These are phyloP conservation scores for Saccharomyces hybrid DNA, from an alignment of 1,139 yeast species.

Conservation along the genomic window DNA sequence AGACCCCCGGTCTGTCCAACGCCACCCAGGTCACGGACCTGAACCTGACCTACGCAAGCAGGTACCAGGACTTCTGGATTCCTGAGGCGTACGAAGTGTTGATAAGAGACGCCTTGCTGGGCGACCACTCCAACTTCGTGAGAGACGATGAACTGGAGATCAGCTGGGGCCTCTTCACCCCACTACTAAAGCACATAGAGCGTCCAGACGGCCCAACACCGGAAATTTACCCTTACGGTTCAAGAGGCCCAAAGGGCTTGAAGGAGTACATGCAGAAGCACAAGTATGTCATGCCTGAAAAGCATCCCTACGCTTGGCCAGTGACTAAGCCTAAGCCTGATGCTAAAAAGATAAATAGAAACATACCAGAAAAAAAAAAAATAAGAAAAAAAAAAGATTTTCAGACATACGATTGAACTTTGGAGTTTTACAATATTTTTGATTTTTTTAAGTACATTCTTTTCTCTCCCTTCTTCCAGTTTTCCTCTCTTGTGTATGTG, in stretches of 20 bases:
- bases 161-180: conserved; percentile 90
- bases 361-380: conserved; percentile 3
- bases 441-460: neutral
- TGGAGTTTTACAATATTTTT: neutral
- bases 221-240: conserved; percentile 72
- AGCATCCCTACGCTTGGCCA: conserved; percentile 74
- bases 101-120: conserved; percentile 81
- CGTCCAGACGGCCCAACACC: conserved; percentile 57
- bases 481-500: neutral
- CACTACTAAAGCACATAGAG: conserved; percentile 74
- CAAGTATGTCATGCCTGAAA: conserved; percentile 59
- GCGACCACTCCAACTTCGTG: conserved; percentile 94
- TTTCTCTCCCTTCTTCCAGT: neutral
- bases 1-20: conserved; percentile 85
- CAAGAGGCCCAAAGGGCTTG: conserved; percentile 75
- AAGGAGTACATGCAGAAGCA: conserved; percentile 54
- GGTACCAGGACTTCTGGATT: conserved; percentile 85
- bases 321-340: conserved; percentile 59
- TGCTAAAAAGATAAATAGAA: neutral
- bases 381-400: neutral
- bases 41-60: conserved; percentile 73
- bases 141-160: conserved; percentile 95
- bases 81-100: conserved; percentile 97
- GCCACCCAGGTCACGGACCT: conserved; percentile 79
- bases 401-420: neutral